These are phyloP conservation scores for Neltuma alba DNA, from an alignment of 306 rosid genomes.

Conservation along the genomic window DNA sequence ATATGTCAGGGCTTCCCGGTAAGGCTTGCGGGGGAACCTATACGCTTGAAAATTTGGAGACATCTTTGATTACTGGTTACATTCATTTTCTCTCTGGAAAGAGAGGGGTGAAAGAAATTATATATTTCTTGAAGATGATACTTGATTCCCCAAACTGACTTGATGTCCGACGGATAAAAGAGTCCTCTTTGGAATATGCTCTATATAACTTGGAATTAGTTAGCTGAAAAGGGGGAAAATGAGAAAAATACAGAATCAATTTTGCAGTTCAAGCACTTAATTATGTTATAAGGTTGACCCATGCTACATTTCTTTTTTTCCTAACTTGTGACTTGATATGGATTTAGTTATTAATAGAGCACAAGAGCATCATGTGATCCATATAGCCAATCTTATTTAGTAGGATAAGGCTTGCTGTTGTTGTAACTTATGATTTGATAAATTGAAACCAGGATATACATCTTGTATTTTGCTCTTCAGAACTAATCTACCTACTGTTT, in stretches of 20 bases:
- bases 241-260: not conserved
- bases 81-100: not conserved
- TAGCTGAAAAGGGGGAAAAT: not conserved
- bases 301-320: not conserved
- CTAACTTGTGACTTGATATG: constrained; percentile 6
- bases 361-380: too few species aligned
- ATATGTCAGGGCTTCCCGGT: constrained; percentile 1
- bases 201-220: constrained; percentile 2
- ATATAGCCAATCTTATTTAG: too few species aligned
- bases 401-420: too few species aligned
- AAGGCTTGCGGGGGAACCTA: constrained; percentile 33
- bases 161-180: not conserved
- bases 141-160: not conserved
- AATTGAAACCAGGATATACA: constrained; percentile 7
- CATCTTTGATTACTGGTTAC: constrained; percentile 1
- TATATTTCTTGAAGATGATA: not conserved
- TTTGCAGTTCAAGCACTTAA: constrained; percentile 27
- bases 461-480: constrained; percentile 24
- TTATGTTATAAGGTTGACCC: not conserved
- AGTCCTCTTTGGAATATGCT: not conserved
- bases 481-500: constrained; percentile 23
- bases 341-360: too few species aligned
- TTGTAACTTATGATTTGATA: too few species aligned
- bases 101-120: not conserved
- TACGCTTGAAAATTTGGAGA: constrained; percentile 37